These are phyloP conservation scores for Zygoascus tannicola DNA, from an alignment of 805 yeast species.

Conservation along the genomic window DNA sequence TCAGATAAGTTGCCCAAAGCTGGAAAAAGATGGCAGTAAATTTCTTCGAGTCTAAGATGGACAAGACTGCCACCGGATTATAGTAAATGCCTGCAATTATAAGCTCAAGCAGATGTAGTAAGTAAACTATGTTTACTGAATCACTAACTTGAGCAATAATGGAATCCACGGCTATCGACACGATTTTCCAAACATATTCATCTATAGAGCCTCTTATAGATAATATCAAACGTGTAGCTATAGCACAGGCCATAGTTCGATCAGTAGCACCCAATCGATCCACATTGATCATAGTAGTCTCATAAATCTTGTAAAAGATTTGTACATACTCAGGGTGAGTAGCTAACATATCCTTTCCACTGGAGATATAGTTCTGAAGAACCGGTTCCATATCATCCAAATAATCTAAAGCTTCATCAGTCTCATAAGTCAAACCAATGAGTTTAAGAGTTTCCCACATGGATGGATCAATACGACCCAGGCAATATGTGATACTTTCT, in stretches of 20 bases:
- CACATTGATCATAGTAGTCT: conserved; percentile 22
- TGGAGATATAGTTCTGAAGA: conserved; percentile 62
- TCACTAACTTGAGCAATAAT: conserved; percentile 29
- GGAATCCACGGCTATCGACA: conserved; percentile 37
- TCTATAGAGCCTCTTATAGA: conserved; percentile 42
- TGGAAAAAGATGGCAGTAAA: conserved; percentile 45
- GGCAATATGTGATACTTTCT: conserved; percentile 53
- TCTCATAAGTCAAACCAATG: conserved; percentile 33
- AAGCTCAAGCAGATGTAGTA: conserved; percentile 48
- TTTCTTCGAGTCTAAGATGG: conserved; percentile 37
- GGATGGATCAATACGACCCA: conserved; percentile 51
- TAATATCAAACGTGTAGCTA: conserved; percentile 56
- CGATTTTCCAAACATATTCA: conserved; percentile 37
- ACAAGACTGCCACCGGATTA: conserved; percentile 47
- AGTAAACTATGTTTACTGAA: conserved; percentile 31
- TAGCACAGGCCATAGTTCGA: conserved; percentile 46
- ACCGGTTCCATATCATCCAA: conserved; percentile 70
- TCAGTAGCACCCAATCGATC: conserved; percentile 53
- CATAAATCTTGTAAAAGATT: conserved; percentile 44
- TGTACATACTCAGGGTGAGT: conserved; percentile 38
- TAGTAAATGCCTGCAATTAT: conserved; percentile 56
- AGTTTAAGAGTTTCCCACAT: conserved; percentile 67
- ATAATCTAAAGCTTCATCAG: conserved; percentile 42
- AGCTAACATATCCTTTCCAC: conserved; percentile 43
- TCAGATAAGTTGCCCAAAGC: conserved; percentile 54